Evolutionary conservation across 345 rosid species (phyloP).

Genomic region (Pistacia atlantica): DNA sequence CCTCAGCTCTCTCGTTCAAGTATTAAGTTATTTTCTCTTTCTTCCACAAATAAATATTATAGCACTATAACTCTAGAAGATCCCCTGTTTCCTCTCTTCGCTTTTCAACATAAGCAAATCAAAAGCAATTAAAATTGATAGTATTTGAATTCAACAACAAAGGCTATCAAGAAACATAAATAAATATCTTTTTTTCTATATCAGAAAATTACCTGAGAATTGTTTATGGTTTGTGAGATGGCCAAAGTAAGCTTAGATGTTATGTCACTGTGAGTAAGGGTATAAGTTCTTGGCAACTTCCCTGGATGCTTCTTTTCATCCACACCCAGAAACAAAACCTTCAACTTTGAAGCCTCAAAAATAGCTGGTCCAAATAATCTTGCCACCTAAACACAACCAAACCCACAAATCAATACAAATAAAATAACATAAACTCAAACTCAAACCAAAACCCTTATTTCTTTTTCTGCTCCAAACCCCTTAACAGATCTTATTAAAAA

Average conservation of each 20-base stretch:
- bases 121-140: background rate
- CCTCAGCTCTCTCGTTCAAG: background rate
- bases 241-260: slow-evolving; percentile 88
- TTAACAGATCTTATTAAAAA: background rate
- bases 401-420: slow-evolving; percentile 14
- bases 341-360: slow-evolving; percentile 91
- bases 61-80: background rate
- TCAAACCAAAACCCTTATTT: background rate
- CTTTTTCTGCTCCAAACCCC: background rate
- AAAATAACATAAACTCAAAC: background rate
- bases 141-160: background rate
- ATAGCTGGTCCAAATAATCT: slow-evolving; percentile 96
- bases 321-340: slow-evolving; percentile 81
- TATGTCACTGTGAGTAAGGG: slow-evolving; percentile 90
- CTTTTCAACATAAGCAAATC: background rate
- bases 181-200: background rate
- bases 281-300: slow-evolving; percentile 87
- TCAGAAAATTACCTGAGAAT: slow-evolving; percentile 65
- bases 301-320: slow-evolving; percentile 93
- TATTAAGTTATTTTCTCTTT: background rate
- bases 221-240: slow-evolving; percentile 85
- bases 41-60: background rate
- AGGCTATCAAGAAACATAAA: too few species aligned
- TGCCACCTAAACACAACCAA: slow-evolving; percentile 57
- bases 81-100: slow-evolving; percentile 15